Conservation (phyloP, 331 rosid species). For the Spiraea crenata region DNA sequence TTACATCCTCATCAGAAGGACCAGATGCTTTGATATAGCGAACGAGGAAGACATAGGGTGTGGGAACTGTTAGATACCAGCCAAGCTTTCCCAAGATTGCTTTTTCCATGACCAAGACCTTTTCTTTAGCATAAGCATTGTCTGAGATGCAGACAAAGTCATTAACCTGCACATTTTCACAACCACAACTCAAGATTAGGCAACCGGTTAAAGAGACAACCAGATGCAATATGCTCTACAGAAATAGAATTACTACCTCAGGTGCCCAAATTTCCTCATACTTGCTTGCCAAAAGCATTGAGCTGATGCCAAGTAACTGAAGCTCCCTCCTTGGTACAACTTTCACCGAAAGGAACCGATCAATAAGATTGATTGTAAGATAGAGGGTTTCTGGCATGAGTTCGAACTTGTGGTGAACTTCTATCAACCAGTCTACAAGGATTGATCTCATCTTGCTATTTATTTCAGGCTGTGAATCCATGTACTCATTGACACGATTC, state of each 20-base stretch:
- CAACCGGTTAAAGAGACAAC: background rate
- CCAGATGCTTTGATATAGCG: slow-evolving; percentile 73
- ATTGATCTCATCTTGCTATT: slow-evolving; percentile 86
- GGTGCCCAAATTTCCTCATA: slow-evolving; percentile 93
- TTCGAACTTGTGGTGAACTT: slow-evolving; percentile 83
- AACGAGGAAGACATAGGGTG: slow-evolving; percentile 77
- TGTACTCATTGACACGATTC: slow-evolving; percentile 48
- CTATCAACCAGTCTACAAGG: slow-evolving; percentile 84
- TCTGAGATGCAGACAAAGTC: slow-evolving; percentile 81
- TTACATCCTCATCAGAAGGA: slow-evolving; percentile 54
- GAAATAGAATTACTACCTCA: slow-evolving; percentile 39
- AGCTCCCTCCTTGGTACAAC: slow-evolving; percentile 65
- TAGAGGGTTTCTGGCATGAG: slow-evolving; percentile 75
- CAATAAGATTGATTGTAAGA: slow-evolving; percentile 62
- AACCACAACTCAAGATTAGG: background rate
- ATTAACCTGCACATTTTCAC: slow-evolving; percentile 52
- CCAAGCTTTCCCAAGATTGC: slow-evolving; percentile 61
- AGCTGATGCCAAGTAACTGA: slow-evolving; percentile 85
- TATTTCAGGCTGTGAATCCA: slow-evolving; percentile 62
- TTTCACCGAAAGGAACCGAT: slow-evolving; percentile 62
- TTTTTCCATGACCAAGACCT: slow-evolving; percentile 74
- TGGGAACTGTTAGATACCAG: slow-evolving; percentile 85
- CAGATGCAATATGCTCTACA: background rate
- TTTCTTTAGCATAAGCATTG: slow-evolving; percentile 50
- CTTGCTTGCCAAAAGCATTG: slow-evolving; percentile 83